Percentiles rank a stretch among this genome's conserved stretches.
phyloP scores from a whole-genome alignment of 768 basidiomycete genomes.

The Vararia minispora region DNA sequence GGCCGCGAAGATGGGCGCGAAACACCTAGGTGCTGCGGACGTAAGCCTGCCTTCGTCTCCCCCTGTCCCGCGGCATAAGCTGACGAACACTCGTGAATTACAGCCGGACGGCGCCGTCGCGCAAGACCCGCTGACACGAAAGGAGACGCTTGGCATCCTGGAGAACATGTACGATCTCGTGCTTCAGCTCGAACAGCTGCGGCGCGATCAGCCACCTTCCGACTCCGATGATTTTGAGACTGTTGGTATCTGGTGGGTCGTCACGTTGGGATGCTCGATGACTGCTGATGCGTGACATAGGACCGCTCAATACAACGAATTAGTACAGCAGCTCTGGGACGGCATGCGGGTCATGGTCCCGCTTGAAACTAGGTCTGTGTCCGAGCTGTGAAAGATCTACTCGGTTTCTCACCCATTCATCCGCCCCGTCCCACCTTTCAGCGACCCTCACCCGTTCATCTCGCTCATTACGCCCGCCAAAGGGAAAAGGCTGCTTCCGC shows the following conservation, averaged over 20 bases:
- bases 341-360: conserved; percentile 80
- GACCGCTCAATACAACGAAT: conserved; percentile 42
- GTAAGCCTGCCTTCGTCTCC: conserved; percentile 28
- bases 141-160: conserved; percentile 66
- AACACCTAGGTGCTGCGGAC: conserved; percentile 50
- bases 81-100: conserved; percentile 1
- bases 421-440: conserved; percentile 21
- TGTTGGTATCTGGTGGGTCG: conserved; percentile 31
- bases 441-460: conserved; percentile 94
- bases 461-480: conserved; percentile 81
- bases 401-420: not conserved
- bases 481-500: conserved; percentile 86
- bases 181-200: conserved; percentile 75
- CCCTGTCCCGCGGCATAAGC: too few relatives aligned
- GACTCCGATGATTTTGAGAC: conserved; percentile 37
- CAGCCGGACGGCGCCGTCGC: conserved; percentile 54
- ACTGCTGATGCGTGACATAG: conserved; percentile 24
- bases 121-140: conserved; percentile 66
- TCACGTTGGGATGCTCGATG: not conserved
- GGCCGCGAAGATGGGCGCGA: conserved; percentile 64
- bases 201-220: conserved; percentile 61
- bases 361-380: conserved; percentile 75
- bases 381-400: not conserved
- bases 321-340: conserved; percentile 70
- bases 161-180: conserved; percentile 82